Evolutionary conservation across 164 flowering plant species (phyloP).

Genomic region (Sextonia rubra): DNA sequence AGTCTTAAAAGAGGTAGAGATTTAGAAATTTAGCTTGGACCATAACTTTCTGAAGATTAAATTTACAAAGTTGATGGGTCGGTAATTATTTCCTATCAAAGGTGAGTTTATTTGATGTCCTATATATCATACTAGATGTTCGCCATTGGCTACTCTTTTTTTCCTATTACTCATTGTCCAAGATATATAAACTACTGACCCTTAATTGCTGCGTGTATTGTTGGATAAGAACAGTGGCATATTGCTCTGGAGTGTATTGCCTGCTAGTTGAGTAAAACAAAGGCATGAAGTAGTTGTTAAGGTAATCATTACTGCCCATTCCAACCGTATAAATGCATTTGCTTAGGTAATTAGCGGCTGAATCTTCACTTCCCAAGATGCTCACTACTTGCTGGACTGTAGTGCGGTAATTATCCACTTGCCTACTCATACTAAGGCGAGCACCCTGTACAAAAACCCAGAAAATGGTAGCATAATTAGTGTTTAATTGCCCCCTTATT

Average conservation of each 20-base stretch:
- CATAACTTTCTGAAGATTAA: no score
- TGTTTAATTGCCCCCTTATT: neutral
- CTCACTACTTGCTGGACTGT: constrained; percentile 39
- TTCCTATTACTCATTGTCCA: no score
- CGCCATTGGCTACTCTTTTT: no score
- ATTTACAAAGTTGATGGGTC: no score
- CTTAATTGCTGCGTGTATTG: constrained; percentile 44
- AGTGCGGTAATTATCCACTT: constrained; percentile 39
- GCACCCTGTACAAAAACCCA: constrained; percentile 39
- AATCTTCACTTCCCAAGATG: constrained; percentile 36
- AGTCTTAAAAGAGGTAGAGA: no score
- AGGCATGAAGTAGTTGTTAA: constrained; percentile 57
- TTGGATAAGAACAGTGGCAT: constrained; percentile 53
- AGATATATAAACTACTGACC: constrained; percentile 19
- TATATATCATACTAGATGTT: no score
- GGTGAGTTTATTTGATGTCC: no score
- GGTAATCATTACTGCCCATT: constrained; percentile 54
- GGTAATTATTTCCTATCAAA: no score
- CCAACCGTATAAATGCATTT: constrained; percentile 29
- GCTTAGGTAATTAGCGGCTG: constrained; percentile 26
- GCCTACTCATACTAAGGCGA: constrained; percentile 45
- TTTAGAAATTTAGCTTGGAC: no score
- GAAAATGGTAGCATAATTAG: neutral
- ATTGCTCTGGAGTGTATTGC: constrained; percentile 52
- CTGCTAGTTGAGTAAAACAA: constrained; percentile 40